A percentile compares a stretch with the other conserved stretches of the same genome.
Conservation (phyloP, 139 green algal genomes). For the Edaphochlamys debaryana region DNA sequence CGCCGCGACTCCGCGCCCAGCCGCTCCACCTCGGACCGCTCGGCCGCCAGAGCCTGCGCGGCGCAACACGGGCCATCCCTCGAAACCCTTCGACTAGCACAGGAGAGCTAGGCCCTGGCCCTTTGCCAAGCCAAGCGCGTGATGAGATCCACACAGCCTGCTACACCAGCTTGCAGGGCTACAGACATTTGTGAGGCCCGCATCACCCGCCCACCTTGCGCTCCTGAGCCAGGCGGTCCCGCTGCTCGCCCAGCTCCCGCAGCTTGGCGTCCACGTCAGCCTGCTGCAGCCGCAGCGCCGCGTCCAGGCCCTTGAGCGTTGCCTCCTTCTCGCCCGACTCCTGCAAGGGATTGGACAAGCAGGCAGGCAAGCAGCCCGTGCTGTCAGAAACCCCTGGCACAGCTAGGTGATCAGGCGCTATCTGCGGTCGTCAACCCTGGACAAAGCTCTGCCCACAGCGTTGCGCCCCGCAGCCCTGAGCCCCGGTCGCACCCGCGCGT, state of each 20-base stretch:
- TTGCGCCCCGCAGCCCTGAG: neutral
- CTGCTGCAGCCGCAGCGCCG: slow-evolving; percentile 26
- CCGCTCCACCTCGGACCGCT: slow-evolving; percentile 23
- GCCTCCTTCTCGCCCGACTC: slow-evolving; percentile 40
- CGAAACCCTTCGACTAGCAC: too few relatives aligned
- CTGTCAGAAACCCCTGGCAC: too few relatives aligned
- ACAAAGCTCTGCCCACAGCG: too few relatives aligned
- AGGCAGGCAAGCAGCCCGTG: too few relatives aligned
- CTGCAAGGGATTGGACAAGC: neutral
- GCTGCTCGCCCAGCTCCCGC: slow-evolving; percentile 23
- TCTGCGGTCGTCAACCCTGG: too few relatives aligned
- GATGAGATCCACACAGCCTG: too few relatives aligned
- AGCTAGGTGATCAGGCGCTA: too few relatives aligned
- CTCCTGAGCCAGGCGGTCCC: slow-evolving; percentile 12
- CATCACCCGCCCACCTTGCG: slow-evolving; percentile 29
- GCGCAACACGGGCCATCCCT: too few relatives aligned
- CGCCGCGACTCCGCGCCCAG: slow-evolving; percentile 14
- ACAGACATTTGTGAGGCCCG: too few relatives aligned
- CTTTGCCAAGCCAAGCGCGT: too few relatives aligned
- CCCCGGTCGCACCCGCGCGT: slow-evolving; percentile 1
- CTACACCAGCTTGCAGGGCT: too few relatives aligned
- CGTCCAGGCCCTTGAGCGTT: slow-evolving; percentile 10
- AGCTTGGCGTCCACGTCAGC: slow-evolving; percentile 32
- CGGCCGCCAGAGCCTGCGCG: neutral
- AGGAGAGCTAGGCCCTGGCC: too few relatives aligned